Evolutionary conservation across 164 flowering plant species (phyloP).

Genomic region (Berberis vulgaris): DNA sequence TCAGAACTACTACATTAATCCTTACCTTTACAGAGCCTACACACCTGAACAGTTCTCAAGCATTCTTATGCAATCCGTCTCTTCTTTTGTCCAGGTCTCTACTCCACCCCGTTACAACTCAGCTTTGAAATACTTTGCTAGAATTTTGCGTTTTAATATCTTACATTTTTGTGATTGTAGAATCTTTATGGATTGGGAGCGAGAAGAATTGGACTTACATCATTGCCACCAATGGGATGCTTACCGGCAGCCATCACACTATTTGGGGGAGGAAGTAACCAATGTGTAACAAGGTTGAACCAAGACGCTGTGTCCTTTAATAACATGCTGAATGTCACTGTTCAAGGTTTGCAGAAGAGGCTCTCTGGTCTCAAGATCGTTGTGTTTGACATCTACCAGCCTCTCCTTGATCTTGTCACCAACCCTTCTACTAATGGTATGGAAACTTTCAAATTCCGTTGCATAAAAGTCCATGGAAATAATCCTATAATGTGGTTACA

Average conservation of each 20-base stretch:
- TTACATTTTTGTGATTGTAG: slow-evolving; percentile 24
- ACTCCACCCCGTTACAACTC: neutral
- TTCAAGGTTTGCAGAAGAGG: slow-evolving; percentile 28
- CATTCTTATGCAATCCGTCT: slow-evolving; percentile 49
- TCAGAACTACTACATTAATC: slow-evolving; percentile 42
- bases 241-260: slow-evolving; percentile 86
- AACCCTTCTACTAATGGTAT: slow-evolving; percentile 61
- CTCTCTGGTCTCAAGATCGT: slow-evolving; percentile 60
- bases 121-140: neutral
- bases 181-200: slow-evolving; percentile 59
- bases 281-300: slow-evolving; percentile 59
- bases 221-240: slow-evolving; percentile 79
- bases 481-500: too few species aligned
- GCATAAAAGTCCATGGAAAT: too few species aligned
- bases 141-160: too few species aligned
- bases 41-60: slow-evolving; percentile 59
- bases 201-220: slow-evolving; percentile 76
- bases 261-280: slow-evolving; percentile 57
- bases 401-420: slow-evolving; percentile 57
- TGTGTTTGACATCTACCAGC: slow-evolving; percentile 71
- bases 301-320: slow-evolving; percentile 58
- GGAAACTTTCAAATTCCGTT: neutral
- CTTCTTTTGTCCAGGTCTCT: slow-evolving; percentile 53
- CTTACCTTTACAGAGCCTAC: slow-evolving; percentile 39
- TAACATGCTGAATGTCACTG: slow-evolving; percentile 50